Conservation (phyloP, 2,329 filamentous ascomycete genomes). For the Calonectria multiphialidica region DNA sequence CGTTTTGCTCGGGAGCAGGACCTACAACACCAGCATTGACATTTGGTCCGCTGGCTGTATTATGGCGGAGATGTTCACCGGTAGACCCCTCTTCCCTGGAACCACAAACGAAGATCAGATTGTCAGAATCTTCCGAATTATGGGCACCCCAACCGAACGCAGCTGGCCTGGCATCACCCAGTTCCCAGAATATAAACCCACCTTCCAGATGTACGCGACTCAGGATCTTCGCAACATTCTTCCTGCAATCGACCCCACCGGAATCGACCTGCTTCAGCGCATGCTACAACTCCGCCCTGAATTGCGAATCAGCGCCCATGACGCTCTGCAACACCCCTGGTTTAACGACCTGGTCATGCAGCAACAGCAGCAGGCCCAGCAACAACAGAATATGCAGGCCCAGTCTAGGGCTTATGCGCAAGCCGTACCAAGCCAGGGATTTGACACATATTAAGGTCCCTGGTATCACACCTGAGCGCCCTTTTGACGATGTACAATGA, state of each 20-base stretch:
- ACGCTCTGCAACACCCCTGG: conserved; percentile 92
- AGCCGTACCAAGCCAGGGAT: conserved; percentile 53
- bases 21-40: conserved; percentile 99
- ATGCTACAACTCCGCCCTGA: conserved; percentile 96
- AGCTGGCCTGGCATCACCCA: conserved; percentile 96
- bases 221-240: conserved; percentile 90
- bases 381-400: conserved; percentile 53
- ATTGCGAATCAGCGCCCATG: conserved; percentile 87
- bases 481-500: background rate
- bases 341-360: conserved; percentile 80
- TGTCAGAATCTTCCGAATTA: conserved; percentile 96
- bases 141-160: conserved; percentile 96
- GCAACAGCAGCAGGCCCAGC: conserved; percentile 58
- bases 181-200: conserved; percentile 97
- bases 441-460: conserved; percentile 49
- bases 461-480: background rate
- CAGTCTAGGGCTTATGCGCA: conserved; percentile 56
- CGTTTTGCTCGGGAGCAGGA: conserved; percentile 91
- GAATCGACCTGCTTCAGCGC: conserved; percentile 86
- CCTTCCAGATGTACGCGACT: conserved; percentile 93
- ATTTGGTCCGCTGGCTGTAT: conserved; percentile 99
- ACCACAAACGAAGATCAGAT: conserved; percentile 99
- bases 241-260: conserved; percentile 88
- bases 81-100: conserved; percentile 93
- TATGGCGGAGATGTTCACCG: conserved; percentile 99